phyloP scores from a whole-genome alignment of 441 rosid species.

The Syzygium syzygioides region DNA sequence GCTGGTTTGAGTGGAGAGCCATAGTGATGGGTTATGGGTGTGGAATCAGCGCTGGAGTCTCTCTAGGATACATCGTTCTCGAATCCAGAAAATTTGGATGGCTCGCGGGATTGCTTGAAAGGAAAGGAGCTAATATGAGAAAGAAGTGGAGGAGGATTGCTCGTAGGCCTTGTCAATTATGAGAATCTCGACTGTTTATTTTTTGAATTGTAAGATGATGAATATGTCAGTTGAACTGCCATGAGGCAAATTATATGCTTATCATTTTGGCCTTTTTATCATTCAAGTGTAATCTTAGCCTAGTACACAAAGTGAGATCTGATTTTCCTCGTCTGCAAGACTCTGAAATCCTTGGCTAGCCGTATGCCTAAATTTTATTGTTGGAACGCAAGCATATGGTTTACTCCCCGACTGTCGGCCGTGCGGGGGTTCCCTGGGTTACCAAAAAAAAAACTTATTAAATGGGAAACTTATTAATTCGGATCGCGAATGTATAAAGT shows the following conservation, averaged over 20 bases:
- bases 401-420: too few species aligned
- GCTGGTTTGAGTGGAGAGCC: neutral
- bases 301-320: neutral
- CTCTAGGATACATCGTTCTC: neutral
- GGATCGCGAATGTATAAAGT: neutral
- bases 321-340: neutral
- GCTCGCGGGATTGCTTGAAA: neutral
- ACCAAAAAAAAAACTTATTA: too few species aligned
- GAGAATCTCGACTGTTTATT: neutral
- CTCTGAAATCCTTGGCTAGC: neutral
- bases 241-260: too few species aligned
- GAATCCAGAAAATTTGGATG: neutral
- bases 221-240: neutral
- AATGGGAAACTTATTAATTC: neutral
- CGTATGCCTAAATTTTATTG: neutral
- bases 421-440: too few species aligned
- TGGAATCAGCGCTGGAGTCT: neutral
- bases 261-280: too few species aligned
- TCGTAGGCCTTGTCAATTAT: rapidly evolving
- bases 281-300: too few species aligned
- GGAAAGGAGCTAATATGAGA: neutral
- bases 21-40: neutral
- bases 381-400: neutral
- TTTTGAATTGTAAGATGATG: neutral
- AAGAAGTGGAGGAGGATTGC: neutral